Evolutionary conservation across 495 filamentous ascomycete species (phyloP).

Genomic region (Sabuloglossum arenarium): DNA sequence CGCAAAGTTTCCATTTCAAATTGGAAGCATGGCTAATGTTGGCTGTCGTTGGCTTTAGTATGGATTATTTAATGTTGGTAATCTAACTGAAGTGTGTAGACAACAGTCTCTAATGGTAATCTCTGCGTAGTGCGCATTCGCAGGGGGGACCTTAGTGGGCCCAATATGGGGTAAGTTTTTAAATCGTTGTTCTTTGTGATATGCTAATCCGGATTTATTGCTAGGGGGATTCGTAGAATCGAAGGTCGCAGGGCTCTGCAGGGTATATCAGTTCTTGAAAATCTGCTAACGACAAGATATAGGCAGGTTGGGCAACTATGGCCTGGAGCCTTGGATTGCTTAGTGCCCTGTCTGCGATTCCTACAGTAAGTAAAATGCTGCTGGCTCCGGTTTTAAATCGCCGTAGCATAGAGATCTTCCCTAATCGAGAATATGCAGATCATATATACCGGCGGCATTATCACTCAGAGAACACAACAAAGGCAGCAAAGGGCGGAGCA

Average conservation of each 20-base stretch:
- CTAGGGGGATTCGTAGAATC: not conserved
- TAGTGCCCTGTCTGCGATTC: not conserved
- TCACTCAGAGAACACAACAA: not conserved
- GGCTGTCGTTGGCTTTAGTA: not conserved
- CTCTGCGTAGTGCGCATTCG: constrained; percentile 13
- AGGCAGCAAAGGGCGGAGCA: not conserved
- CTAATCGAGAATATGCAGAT: not conserved
- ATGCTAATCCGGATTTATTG: not conserved
- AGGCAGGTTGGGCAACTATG: constrained; percentile 19
- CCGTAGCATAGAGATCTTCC: not conserved
- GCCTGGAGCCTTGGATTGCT: constrained; percentile 18
- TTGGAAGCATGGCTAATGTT: not conserved
- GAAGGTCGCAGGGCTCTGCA: not conserved
- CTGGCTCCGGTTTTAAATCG: not conserved
- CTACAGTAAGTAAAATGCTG: not conserved
- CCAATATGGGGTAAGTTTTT: constrained; percentile 18
- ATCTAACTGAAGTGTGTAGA: not conserved
- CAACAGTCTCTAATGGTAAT: not conserved
- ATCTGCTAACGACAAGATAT: constrained; percentile 5
- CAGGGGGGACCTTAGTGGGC: constrained; percentile 19
- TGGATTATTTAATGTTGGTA: constrained; percentile 5
- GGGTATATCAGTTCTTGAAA: not conserved
- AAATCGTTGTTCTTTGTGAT: not conserved
- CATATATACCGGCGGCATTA: constrained; percentile 4
- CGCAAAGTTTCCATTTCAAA: constrained; percentile 24